A percentile compares a stretch with the other conserved stretches of the same genome.
Evolutionary conservation across 148 eudicot species (phyloP).

Genomic region (Vaccinium darrowii): DNA sequence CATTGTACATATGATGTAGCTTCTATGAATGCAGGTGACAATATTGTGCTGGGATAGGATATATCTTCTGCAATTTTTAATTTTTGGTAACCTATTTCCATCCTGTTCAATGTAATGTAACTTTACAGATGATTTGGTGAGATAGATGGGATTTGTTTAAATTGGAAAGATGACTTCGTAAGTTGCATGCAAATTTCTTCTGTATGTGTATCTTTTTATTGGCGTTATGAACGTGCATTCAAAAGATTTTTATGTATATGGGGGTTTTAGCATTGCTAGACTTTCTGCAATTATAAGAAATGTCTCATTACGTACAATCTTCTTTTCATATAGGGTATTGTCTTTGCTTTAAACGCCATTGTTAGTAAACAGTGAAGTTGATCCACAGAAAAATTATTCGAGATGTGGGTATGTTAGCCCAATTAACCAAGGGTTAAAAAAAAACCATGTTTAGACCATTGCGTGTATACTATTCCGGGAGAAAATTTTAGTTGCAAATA

Average conservation of each 20-base stretch:
- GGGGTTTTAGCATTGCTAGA: too few relatives aligned
- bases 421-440: too few relatives aligned
- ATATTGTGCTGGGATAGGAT: not conserved
- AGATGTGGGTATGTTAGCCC: too few relatives aligned
- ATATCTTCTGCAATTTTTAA: not conserved
- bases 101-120: not conserved
- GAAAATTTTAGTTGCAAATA: too few relatives aligned
- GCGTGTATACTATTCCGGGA: not conserved
- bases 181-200: not conserved
- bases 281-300: too few relatives aligned
- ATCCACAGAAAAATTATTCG: too few relatives aligned
- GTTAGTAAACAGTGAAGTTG: too few relatives aligned
- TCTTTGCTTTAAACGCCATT: too few relatives aligned
- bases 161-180: not conserved
- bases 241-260: not conserved
- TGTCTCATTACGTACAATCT: too few relatives aligned
- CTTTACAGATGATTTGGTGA: constrained; percentile 4
- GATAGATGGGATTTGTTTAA: not conserved
- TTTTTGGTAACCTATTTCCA: not conserved
- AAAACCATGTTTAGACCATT: not conserved
- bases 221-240: not conserved
- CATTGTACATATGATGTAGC: not conserved
- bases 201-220: not conserved
- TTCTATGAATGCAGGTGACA: not conserved
- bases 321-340: too few relatives aligned